Evolutionary conservation across 2,329 filamentous ascomycete genomes (phyloP).

Genomic region (Cercospora nicotianae): DNA sequence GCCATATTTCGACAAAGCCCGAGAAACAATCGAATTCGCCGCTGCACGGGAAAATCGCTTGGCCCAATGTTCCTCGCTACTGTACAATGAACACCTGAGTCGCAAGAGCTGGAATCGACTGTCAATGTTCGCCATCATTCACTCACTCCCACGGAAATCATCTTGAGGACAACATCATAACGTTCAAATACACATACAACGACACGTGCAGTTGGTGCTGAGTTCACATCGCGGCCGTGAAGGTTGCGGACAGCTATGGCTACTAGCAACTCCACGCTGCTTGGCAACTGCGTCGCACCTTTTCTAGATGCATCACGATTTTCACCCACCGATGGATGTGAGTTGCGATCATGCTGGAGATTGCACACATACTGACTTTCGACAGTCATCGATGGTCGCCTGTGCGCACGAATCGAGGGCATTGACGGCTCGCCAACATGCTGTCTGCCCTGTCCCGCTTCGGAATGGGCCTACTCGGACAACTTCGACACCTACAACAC

Average conservation of each 20-base stretch:
- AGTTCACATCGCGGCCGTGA: not conserved
- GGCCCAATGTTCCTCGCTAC: not conserved
- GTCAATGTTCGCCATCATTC: not conserved
- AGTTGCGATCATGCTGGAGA: slow-evolving; percentile 37
- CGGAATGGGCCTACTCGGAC: slow-evolving; percentile 69
- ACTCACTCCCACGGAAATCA: not conserved
- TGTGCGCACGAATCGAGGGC: slow-evolving; percentile 53
- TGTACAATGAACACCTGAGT: not conserved
- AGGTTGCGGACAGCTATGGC: slow-evolving; percentile 6
- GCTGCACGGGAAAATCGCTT: not conserved
- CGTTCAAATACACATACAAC: too few species aligned
- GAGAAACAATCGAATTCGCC: not conserved
- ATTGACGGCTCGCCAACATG: slow-evolving; percentile 60
- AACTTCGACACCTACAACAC: slow-evolving; percentile 59
- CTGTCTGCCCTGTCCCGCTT: slow-evolving; percentile 87
- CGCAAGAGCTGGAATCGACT: not conserved
- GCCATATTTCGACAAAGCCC: not conserved
- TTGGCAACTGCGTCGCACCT: slow-evolving; percentile 63
- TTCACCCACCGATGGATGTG: slow-evolving; percentile 67
- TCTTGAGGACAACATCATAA: slow-evolving; percentile 7
- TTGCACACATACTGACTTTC: slow-evolving; percentile 36
- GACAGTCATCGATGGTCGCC: slow-evolving; percentile 56
- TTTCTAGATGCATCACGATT: slow-evolving; percentile 66
- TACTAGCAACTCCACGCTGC: slow-evolving; percentile 39
- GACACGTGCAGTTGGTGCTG: slow-evolving; percentile 15